A percentile compares a stretch with the other conserved stretches of the same genome.
Conservation (phyloP, 331 rosid genomes). For the Malus hybrid region DNA sequence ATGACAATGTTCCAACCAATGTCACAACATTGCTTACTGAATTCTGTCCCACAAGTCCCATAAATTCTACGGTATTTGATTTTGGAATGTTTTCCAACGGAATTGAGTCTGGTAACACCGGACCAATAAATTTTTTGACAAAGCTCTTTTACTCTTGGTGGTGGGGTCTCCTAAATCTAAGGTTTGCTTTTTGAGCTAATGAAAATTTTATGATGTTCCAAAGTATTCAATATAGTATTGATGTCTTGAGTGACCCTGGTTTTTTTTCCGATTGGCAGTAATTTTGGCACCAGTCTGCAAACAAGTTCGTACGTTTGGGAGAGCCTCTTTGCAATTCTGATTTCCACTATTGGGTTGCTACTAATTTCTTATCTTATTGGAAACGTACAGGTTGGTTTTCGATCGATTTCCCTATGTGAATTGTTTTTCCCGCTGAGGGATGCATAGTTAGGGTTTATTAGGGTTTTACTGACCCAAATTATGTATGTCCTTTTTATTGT, state of each 20-base stretch:
- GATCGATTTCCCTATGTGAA: too few species aligned
- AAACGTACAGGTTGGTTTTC: too few species aligned
- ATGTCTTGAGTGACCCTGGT: too few species aligned
- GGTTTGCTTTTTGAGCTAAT: neutral
- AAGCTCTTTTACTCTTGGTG: neutral
- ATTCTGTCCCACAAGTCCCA: neutral
- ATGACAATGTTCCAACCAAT: neutral
- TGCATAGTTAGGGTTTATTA: too few species aligned
- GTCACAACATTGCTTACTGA: neutral
- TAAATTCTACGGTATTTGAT: neutral
- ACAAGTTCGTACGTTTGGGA: slow-evolving; percentile 14
- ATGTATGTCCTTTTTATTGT: too few species aligned
- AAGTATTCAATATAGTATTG: too few species aligned
- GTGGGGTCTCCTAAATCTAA: slow-evolving; percentile 6
- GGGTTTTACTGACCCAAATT: too few species aligned
- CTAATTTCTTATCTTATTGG: too few species aligned
- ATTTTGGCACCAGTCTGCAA: slow-evolving; percentile 4
- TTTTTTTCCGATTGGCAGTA: neutral
- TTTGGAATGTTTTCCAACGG: slow-evolving; percentile 5
- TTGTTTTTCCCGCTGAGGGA: too few species aligned
- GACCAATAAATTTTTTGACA: neutral
- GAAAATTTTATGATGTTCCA: too few species aligned
- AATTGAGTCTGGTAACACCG: slow-evolving; percentile 2
- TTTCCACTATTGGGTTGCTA: neutral
- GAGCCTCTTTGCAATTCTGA: slow-evolving; percentile 3